phyloP scores from a whole-genome alignment of 192 early-diverging fungal genomes.

The Geranomyces michiganensis region DNA sequence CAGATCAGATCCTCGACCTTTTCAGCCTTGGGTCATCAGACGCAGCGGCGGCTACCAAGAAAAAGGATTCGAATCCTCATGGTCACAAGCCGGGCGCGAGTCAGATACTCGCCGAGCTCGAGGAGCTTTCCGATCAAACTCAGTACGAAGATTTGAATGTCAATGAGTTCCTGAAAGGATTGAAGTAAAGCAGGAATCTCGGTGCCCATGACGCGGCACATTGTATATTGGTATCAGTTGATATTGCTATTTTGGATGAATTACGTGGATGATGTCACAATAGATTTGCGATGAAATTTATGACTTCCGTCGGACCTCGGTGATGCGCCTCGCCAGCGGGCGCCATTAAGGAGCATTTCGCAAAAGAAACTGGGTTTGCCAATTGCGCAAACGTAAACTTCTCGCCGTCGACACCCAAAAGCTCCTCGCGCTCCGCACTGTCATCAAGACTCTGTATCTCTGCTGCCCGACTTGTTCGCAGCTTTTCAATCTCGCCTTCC shows the following conservation, averaged over 20 bases:
- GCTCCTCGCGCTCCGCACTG: conserved; percentile 59
- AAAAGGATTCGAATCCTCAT: conserved; percentile 38
- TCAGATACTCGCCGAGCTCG: conserved; percentile 74
- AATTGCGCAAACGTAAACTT: conserved; percentile 82
- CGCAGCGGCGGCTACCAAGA: conserved; percentile 28
- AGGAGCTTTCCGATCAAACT: conserved; percentile 88
- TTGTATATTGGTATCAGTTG: too few relatives aligned
- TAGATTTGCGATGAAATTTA: not conserved
- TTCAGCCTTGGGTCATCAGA: conserved; percentile 69
- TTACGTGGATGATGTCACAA: not conserved
- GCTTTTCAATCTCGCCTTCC: conserved; percentile 75
- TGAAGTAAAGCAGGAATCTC: conserved; percentile 2
- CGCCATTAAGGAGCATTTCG: conserved; percentile 50
- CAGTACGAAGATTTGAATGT: conserved; percentile 53
- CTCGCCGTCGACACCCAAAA: conserved; percentile 80
- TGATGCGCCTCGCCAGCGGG: conserved; percentile 2
- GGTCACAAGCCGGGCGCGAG: conserved; percentile 66
- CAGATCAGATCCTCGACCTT: conserved; percentile 92
- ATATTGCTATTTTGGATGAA: too few relatives aligned
- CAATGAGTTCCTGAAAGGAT: conserved; percentile 42
- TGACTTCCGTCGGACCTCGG: not conserved
- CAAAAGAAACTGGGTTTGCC: conserved; percentile 69
- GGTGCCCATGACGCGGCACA: too few relatives aligned
- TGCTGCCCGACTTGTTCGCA: conserved; percentile 70
- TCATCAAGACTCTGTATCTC: conserved; percentile 67